Evolutionary conservation across 345 rosid genomes (phyloP).

Genomic region (Xanthoceras sorbifolium): DNA sequence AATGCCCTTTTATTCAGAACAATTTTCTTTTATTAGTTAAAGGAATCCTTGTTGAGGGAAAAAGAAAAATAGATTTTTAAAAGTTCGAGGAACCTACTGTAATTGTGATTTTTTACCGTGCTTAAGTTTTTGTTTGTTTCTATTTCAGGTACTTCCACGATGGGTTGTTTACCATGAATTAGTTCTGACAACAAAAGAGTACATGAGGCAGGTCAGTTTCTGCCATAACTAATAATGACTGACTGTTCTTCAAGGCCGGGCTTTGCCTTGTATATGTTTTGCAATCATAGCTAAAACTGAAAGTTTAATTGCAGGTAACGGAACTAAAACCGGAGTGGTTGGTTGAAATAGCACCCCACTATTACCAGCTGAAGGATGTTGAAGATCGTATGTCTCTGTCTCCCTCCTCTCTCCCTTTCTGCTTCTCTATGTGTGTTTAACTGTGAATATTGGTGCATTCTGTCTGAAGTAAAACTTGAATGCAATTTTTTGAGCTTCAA

Average conservation of each 20-base stretch:
- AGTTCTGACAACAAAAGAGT: slow-evolving; percentile 91
- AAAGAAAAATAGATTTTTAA: background rate
- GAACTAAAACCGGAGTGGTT: slow-evolving; percentile 99
- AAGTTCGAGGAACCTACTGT: background rate
- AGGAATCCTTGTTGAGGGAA: background rate
- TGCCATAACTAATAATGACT: background rate
- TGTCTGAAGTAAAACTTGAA: background rate
- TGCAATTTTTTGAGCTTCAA: background rate
- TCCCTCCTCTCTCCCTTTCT: slow-evolving; percentile 21
- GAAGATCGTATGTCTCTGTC: slow-evolving; percentile 69
- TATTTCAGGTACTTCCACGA: slow-evolving; percentile 76
- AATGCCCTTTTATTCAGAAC: background rate
- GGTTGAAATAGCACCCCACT: slow-evolving; percentile 96
- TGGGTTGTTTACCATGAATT: slow-evolving; percentile 94
- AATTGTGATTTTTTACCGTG: background rate
- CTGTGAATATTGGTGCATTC: background rate
- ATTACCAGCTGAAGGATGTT: slow-evolving; percentile 92
- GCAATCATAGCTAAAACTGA: slow-evolving; percentile 24
- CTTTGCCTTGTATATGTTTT: background rate
- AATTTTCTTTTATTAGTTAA: background rate
- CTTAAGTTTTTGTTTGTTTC: slow-evolving; percentile 13
- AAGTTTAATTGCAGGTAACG: slow-evolving; percentile 62
- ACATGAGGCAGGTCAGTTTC: slow-evolving; percentile 75
- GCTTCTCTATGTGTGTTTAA: background rate
- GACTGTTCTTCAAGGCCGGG: background rate